Conservation (phyloP, 345 rosid genomes). For the Clarkia xantiana region DNA sequence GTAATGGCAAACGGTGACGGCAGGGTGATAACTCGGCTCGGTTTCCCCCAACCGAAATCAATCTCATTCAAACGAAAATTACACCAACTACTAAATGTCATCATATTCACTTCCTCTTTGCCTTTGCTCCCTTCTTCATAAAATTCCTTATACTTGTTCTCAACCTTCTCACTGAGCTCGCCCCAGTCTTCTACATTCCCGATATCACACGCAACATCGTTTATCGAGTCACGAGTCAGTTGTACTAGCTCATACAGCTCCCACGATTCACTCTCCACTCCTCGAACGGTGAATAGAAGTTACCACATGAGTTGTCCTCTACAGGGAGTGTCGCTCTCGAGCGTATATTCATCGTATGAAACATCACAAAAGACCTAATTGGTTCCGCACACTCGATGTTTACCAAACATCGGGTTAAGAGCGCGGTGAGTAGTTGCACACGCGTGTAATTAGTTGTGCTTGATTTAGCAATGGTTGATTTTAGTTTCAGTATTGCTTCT, state of each 20-base stretch:
- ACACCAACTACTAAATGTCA: no score
- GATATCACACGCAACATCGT: no score
- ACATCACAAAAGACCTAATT: background rate
- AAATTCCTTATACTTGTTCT: background rate
- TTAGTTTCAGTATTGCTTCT: constrained; percentile 7
- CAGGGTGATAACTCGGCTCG: background rate
- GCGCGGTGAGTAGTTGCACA: constrained; percentile 7
- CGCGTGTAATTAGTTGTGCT: constrained; percentile 9
- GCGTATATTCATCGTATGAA: background rate
- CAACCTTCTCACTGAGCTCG: background rate
- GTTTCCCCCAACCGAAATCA: constrained; percentile 6
- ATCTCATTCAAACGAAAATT: background rate
- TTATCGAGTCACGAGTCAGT: no score
- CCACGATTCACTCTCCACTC: background rate
- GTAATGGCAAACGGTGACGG: background rate
- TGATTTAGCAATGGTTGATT: background rate
- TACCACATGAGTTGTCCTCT: background rate
- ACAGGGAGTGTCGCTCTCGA: background rate
- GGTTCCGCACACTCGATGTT: background rate
- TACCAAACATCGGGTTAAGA: constrained; percentile 15
- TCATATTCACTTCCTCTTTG: background rate
- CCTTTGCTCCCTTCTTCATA: background rate
- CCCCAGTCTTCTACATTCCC: background rate
- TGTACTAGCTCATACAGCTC: no score
- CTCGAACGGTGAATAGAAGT: background rate